These are phyloP conservation scores for Corchorus capsularis DNA, from an alignment of 345 rosid genomes.

Conservation along the genomic window DNA sequence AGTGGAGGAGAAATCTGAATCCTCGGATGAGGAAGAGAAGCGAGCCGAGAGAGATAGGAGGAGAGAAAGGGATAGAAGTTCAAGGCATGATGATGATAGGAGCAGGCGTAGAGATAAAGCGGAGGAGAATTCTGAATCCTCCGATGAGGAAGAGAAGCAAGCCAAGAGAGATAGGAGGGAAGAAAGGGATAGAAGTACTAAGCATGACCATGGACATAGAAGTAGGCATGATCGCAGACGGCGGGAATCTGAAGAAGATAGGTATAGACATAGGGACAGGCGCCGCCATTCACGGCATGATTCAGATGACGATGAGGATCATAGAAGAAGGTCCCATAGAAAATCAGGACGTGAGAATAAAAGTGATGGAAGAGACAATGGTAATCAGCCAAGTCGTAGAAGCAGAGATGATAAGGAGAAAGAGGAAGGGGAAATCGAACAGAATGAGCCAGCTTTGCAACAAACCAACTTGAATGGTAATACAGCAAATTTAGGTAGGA, in stretches of 20 bases:
- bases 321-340: not conserved
- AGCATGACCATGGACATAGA: not conserved
- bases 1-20: too few species aligned
- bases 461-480: slow-evolving; percentile 45
- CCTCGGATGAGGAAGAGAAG: too few species aligned
- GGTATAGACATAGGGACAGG: slow-evolving; percentile 22
- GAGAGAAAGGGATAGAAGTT: slow-evolving; percentile 25
- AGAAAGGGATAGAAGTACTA: slow-evolving; percentile 29
- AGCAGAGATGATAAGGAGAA: slow-evolving; percentile 29
- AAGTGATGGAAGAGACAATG: slow-evolving; percentile 29
- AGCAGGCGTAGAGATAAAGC: not conserved
- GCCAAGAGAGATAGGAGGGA: slow-evolving; percentile 20
- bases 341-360: slow-evolving; percentile 11
- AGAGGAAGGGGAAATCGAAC: slow-evolving; percentile 34
- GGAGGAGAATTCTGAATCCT: not conserved
- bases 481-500: slow-evolving; percentile 47
- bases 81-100: not conserved
- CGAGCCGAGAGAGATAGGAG: too few species aligned
- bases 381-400: slow-evolving; percentile 1
- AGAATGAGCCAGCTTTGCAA: slow-evolving; percentile 21
- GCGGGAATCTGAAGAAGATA: slow-evolving; percentile 25
- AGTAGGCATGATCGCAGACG: slow-evolving; percentile 14
- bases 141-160: slow-evolving; percentile 21
- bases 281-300: not conserved
- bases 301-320: slow-evolving; percentile 9